A percentile compares a stretch with the other conserved stretches of the same genome.
These are phyloP conservation scores for Olyra latifolia DNA, from an alignment of 176 grass and related monocot genomes.

Conservation along the genomic window DNA sequence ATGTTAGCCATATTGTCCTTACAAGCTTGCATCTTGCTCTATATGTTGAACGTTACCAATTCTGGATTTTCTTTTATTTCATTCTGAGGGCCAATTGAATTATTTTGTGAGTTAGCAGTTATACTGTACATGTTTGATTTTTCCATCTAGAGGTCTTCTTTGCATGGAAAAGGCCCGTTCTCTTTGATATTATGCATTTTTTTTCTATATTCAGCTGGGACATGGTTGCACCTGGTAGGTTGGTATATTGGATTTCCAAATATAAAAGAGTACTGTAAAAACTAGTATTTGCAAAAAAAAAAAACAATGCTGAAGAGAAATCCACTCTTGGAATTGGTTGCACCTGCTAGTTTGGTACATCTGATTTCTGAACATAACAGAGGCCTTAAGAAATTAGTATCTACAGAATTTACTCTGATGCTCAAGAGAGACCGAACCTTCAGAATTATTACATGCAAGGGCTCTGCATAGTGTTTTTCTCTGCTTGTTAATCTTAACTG, in stretches of 20 bases:
- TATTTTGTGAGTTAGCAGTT: neutral
- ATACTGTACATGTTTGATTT: neutral
- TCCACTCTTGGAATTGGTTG: neutral
- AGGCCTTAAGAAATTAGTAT: neutral
- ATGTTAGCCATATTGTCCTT: neutral
- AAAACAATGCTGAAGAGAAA: neutral
- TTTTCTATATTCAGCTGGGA: conserved; percentile 2
- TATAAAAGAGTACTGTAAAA: neutral
- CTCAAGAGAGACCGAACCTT: neutral
- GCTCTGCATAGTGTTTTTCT: neutral
- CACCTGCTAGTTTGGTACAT: neutral
- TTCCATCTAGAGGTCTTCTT: neutral
- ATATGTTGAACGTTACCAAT: neutral
- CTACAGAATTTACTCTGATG: neutral
- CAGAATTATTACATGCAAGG: neutral
- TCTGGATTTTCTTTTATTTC: neutral
- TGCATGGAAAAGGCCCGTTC: neutral
- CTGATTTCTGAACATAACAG: neutral
- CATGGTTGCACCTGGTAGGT: neutral
- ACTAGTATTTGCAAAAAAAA: neutral
- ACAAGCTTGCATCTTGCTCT: neutral
- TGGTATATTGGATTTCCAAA: neutral
- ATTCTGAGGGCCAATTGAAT: neutral
- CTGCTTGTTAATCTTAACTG: neutral
- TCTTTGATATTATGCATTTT: neutral